A percentile compares a stretch with the other conserved stretches of the same genome.
Evolutionary conservation across 1,284 basidiomycete genomes (phyloP).

Genomic region (Sanghuangporus weigelae): DNA sequence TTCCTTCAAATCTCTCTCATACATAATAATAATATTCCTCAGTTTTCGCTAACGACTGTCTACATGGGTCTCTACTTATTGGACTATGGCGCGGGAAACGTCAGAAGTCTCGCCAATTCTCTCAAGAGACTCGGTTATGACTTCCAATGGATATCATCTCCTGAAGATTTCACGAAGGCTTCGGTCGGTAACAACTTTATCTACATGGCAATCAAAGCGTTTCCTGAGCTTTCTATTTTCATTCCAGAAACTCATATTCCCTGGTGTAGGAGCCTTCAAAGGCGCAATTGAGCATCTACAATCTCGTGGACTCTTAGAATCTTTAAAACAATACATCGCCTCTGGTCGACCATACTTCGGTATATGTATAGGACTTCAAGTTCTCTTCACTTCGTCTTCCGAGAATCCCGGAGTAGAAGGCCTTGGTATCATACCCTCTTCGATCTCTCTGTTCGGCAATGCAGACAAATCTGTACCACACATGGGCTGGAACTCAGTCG

Average conservation of each 20-base stretch:
- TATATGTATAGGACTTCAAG: slow-evolving; percentile 98
- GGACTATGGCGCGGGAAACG: slow-evolving; percentile 95
- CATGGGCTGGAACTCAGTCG: slow-evolving; percentile 93
- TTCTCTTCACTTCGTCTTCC: slow-evolving; percentile 83
- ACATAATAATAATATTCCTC: background rate
- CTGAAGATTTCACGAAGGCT: slow-evolving; percentile 85
- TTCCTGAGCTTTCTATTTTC: slow-evolving; percentile 16
- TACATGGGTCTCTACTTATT: slow-evolving; percentile 78
- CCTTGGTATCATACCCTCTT: slow-evolving; percentile 68
- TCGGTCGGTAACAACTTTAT: slow-evolving; percentile 57
- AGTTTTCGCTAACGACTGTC: background rate
- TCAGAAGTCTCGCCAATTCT: slow-evolving; percentile 91
- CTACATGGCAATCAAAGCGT: slow-evolving; percentile 15
- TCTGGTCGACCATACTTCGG: slow-evolving; percentile 95
- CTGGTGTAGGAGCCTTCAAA: slow-evolving; percentile 95
- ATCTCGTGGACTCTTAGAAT: slow-evolving; percentile 72
- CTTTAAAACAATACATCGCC: slow-evolving; percentile 77
- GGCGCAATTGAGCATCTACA: slow-evolving; percentile 80
- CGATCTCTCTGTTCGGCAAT: slow-evolving; percentile 64
- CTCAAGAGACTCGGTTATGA: slow-evolving; percentile 81
- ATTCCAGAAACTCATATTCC: slow-evolving; percentile 87
- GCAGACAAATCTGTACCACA: slow-evolving; percentile 88
- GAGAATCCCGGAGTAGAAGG: slow-evolving; percentile 62
- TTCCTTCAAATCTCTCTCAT: background rate
- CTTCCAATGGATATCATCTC: slow-evolving; percentile 86